Base-by-base conservation (phyloP, 2,329 filamentous ascomycete genomes). In the Pseudogymnoascus sp. region DNA sequence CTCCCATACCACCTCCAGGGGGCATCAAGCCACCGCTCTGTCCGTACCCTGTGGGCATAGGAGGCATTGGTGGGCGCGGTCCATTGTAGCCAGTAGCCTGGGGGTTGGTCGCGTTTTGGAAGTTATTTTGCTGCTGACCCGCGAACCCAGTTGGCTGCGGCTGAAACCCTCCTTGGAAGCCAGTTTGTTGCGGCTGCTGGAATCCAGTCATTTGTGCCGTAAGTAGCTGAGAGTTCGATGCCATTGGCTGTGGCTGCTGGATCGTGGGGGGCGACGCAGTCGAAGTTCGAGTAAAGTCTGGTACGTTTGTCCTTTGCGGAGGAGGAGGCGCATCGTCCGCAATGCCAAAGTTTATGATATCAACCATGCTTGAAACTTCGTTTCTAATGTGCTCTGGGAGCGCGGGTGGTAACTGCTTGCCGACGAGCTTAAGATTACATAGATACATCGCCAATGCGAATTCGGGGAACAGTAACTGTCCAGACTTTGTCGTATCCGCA, bases 291-390 rank as follows among this genome's bases (percentile, higher is more conserved):
- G 82, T 77, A 70, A 93, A 91, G 68, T 85, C 87, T 1, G 90
- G 87, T 14, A 84, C 84, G 73, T 90, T 92, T 63, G 79, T 84
- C 60, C 79, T 79, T 25, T 25, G 22, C 3, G 75, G 68, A 28
- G 78, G 68, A 28, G 78, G 76, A 39, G 74, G 74, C 38, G 77
- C 78, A 28, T 93, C 88, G 66, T 99, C 94, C 0, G 85, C 86
- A 22, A 97, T 84, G 67, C 88, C 91, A 73, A 99, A 99, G 63
- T 92, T 96, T 71, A 99, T 99, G 61, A 99, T 99, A 72, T 99
- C 94, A 39, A 99, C 94, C 92, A 99, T 97, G 75, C 94, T 96
- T 3, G 93, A 97, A 16, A 99, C 94, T 74, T 99, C 94, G 70
- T 99, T 99, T 77, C 86, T 89, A 66, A 99, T 87, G 63, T 85